Evolutionary conservation across 257 asterid genomes (phyloP).

Genomic region (Solanum pimpinellifolium): DNA sequence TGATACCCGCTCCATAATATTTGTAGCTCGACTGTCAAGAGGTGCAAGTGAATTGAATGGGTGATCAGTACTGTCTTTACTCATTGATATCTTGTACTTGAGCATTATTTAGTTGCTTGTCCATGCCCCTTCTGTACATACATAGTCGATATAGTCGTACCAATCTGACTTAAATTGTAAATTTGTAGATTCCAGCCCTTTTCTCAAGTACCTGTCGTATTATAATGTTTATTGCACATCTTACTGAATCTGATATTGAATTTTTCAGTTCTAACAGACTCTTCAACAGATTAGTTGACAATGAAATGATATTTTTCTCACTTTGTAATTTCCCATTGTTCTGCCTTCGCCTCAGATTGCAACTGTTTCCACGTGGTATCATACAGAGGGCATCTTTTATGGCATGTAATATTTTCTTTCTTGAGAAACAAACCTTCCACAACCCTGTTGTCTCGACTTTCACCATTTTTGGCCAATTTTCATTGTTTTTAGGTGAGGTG

Average conservation of each 20-base stretch:
- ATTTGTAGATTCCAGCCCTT: background rate
- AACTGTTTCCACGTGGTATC: background rate
- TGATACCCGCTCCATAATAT: background rate
- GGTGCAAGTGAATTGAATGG: background rate
- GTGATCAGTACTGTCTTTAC: background rate
- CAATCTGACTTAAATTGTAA: background rate
- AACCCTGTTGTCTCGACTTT: background rate
- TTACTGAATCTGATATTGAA: background rate
- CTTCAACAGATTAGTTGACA: background rate
- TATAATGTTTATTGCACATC: background rate
- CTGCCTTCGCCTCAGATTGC: background rate
- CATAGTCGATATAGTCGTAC: background rate
- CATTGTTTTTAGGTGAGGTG: background rate
- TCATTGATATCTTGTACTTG: background rate
- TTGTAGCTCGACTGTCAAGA: background rate
- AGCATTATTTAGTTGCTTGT: background rate
- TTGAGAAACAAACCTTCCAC: background rate
- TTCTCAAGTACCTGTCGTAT: background rate
- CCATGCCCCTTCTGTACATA: background rate
- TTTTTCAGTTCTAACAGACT: background rate
- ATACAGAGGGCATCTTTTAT: background rate
- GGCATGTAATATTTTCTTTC: background rate
- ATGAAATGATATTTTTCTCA: background rate
- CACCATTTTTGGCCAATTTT: background rate
- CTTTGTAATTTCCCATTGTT: background rate